These are phyloP conservation scores for Pseudophaeomoniella oleicola DNA, from an alignment of 2,329 filamentous ascomycete species.

Conservation along the genomic window DNA sequence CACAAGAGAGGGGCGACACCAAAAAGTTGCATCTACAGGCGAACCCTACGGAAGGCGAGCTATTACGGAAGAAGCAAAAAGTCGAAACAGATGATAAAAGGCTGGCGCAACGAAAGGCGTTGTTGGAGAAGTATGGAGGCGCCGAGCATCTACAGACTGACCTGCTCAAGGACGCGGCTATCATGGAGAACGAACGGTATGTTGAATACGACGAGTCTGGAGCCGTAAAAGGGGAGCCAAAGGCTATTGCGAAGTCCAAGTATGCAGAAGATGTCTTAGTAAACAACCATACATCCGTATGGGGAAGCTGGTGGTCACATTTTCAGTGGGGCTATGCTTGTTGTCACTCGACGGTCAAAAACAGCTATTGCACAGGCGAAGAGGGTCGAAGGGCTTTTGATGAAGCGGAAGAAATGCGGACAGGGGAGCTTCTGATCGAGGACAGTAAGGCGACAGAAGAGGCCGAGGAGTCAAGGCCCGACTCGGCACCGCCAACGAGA, in stretches of 20 bases:
- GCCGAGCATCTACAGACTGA: slow-evolving; percentile 48
- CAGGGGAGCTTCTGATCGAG: slow-evolving; percentile 25
- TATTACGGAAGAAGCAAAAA: slow-evolving; percentile 63
- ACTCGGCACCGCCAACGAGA: slow-evolving; percentile 10
- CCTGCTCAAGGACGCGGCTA: slow-evolving; percentile 52
- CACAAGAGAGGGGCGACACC: slow-evolving; percentile 66
- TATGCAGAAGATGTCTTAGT: slow-evolving; percentile 76
- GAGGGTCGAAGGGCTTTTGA: slow-evolving; percentile 71
- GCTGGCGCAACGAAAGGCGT: slow-evolving; percentile 50
- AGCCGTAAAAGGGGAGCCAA: slow-evolving; percentile 72
- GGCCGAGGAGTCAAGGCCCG: slow-evolving; percentile 6
- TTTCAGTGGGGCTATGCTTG: slow-evolving; percentile 95
- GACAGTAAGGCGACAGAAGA: slow-evolving; percentile 8
- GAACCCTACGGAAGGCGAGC: slow-evolving; percentile 86
- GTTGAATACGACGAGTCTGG: slow-evolving; percentile 91
- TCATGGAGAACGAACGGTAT: slow-evolving; percentile 54
- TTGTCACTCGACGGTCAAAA: slow-evolving; percentile 86
- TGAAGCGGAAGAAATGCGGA: slow-evolving; percentile 50
- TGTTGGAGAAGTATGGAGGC: slow-evolving; percentile 72
- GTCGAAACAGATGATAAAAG: slow-evolving; percentile 59
- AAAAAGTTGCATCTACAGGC: slow-evolving; percentile 83
- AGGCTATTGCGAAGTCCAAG: slow-evolving; percentile 67
- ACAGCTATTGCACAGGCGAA: slow-evolving; percentile 93
- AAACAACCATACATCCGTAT: slow-evolving; percentile 86
- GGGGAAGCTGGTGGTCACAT: slow-evolving; percentile 94